Evolutionary conservation across 805 yeast genomes (phyloP).

Genomic region (Ogataea zsoltii): DNA sequence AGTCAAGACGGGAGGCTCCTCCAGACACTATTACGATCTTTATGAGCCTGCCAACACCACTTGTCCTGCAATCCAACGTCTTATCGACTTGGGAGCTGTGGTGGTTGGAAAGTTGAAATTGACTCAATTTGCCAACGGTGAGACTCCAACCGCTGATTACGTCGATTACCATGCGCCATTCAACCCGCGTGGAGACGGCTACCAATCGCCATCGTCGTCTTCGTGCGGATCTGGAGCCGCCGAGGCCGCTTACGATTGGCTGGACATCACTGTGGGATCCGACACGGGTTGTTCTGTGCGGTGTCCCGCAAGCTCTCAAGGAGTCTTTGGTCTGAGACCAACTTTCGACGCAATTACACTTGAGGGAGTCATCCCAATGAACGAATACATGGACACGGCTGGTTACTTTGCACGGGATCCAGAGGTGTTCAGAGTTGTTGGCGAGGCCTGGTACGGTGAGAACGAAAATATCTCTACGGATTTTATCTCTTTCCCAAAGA

Average conservation of each 20-base stretch:
- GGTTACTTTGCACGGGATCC: conserved; percentile 14
- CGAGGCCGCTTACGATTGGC: conserved; percentile 16
- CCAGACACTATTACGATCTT: conserved; percentile 13
- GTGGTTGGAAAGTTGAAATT: conserved; percentile 14
- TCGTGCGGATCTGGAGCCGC: conserved; percentile 17
- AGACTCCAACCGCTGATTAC: conserved; percentile 15
- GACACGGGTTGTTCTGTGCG: conserved; percentile 16
- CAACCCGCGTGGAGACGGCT: conserved; percentile 17
- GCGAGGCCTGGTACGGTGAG: conserved; percentile 16
- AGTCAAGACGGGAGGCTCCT: conserved; percentile 13
- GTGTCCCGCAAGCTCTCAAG: conserved; percentile 14
- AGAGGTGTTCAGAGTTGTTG: conserved; percentile 8
- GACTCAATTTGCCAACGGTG: conserved; percentile 16
- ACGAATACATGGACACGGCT: conserved; percentile 15
- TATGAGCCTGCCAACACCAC: conserved; percentile 10
- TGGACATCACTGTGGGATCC: conserved; percentile 14
- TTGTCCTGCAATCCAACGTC: conserved; percentile 14
- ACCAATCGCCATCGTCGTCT: conserved; percentile 15
- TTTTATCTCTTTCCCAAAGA: conserved; percentile 11
- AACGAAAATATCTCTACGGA: conserved; percentile 9
- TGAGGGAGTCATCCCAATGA: conserved; percentile 15
- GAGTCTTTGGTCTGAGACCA: conserved; percentile 14
- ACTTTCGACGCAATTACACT: conserved; percentile 15
- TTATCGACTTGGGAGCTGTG: conserved; percentile 14
- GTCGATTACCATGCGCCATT: conserved; percentile 17